Percentiles rank a stretch among this genome's conserved stretches.
Evolutionary conservation across 1,284 basidiomycete species (phyloP).

Genomic region (Coriolopsis trogii): DNA sequence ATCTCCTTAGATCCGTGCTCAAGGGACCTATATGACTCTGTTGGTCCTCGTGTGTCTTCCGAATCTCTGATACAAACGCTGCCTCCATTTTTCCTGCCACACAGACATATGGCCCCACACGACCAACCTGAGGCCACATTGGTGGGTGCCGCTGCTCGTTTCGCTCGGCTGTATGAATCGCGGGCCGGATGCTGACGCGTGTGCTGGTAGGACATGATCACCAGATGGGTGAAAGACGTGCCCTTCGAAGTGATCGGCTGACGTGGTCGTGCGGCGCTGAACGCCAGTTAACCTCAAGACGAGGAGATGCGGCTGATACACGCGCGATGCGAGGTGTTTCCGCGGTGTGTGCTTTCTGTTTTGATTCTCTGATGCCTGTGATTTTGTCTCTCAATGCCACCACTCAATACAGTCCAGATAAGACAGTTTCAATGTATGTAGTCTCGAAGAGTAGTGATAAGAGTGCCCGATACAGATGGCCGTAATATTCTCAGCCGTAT

Average conservation of each 20-base stretch:
- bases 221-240: constrained; percentile 53
- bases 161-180: neutral
- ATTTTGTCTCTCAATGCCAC: no score
- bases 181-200: neutral
- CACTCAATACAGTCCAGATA: no score
- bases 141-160: constrained; percentile 25
- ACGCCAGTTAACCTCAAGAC: constrained; percentile 4
- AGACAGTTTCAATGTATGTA: no score
- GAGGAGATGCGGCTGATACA: neutral
- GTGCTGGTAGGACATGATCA: constrained; percentile 46
- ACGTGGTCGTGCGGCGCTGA: neutral
- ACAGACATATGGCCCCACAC: constrained; percentile 82
- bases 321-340: no score
- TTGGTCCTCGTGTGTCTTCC: constrained; percentile 3
- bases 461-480: no score
- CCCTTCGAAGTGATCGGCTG: constrained; percentile 25
- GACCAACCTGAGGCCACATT: constrained; percentile 81
- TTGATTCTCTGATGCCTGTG: no score
- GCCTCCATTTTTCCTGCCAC: neutral
- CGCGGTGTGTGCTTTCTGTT: no score
- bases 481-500: no score
- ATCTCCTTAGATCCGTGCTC: no score
- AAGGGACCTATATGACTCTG: constrained; percentile 4
- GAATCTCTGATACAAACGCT: neutral
- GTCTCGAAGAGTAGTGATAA: no score